These are phyloP conservation scores for Besnoitia besnoiti DNA, from an alignment of 169 alveolate genomes.

Conservation along the genomic window DNA sequence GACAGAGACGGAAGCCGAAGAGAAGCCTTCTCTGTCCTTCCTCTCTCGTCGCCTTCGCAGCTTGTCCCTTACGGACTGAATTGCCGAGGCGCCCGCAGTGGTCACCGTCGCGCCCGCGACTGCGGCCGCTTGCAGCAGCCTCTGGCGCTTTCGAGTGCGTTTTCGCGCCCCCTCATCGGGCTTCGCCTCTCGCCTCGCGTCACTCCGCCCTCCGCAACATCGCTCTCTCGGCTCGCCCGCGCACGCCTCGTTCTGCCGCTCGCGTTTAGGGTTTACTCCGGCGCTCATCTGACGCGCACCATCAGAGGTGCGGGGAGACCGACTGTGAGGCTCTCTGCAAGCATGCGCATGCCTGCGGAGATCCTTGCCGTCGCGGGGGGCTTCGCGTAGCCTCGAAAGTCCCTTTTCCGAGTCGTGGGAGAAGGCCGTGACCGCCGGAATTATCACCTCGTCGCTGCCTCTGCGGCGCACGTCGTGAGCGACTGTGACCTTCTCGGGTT, in stretches of 20 bases:
- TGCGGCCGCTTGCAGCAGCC: background rate
- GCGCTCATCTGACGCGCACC: background rate
- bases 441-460: too few species aligned
- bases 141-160: background rate
- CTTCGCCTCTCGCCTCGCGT: background rate
- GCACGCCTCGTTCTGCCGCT: background rate
- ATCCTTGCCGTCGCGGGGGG: too few species aligned
- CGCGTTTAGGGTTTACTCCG: background rate
- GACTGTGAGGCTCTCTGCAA: too few species aligned
- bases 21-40: background rate
- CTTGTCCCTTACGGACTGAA: background rate
- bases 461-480: too few species aligned
- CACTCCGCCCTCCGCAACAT: background rate
- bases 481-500: too few species aligned
- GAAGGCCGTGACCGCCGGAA: too few species aligned
- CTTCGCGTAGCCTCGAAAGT: too few species aligned
- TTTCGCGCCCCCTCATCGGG: background rate
- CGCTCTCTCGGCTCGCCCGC: too few species aligned
- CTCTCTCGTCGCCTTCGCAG: background rate
- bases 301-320: background rate
- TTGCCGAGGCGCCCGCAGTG: background rate
- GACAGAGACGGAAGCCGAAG: background rate
- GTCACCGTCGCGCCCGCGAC: constrained; percentile 18
- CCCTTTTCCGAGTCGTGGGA: too few species aligned
- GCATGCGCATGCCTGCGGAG: too few species aligned